Percentiles rank a stretch among this genome's conserved stretches.
Conservation (phyloP, 208 protist species). For the Acanthamoeba polyphaga region DNA sequence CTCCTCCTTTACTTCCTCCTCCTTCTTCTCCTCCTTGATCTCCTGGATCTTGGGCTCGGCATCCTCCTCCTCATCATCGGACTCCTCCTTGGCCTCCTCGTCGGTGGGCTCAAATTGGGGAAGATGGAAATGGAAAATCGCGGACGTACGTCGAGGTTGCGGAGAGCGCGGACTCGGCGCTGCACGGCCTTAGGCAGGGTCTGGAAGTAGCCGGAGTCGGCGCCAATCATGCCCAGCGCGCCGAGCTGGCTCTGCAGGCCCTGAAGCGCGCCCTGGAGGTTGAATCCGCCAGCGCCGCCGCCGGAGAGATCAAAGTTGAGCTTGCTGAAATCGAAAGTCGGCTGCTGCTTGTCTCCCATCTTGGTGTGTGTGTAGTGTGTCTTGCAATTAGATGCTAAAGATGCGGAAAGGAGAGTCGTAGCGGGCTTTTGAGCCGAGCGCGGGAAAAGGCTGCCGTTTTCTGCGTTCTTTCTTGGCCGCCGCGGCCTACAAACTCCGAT, state of each 20-base stretch:
- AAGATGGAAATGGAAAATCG: not conserved
- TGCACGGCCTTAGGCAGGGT: conserved; percentile 44
- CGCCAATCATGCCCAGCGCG: conserved; percentile 3
- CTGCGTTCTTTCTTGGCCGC: not conserved
- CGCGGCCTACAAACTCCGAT: not conserved
- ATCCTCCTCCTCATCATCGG: conserved; percentile 27
- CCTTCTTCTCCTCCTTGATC: conserved; percentile 48
- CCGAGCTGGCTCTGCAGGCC: conserved; percentile 19
- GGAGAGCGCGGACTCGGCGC: conserved; percentile 54
- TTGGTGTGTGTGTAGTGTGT: not conserved
- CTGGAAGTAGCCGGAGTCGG: conserved; percentile 44
- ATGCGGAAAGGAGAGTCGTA: not conserved
- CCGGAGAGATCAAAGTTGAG: conserved; percentile 43
- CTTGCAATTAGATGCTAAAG: not conserved
- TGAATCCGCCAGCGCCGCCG: conserved; percentile 13
- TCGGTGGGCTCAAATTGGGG: conserved; percentile 67
- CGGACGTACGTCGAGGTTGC: conserved; percentile 51
- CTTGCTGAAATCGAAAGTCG: conserved; percentile 51
- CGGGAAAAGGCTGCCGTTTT: not conserved
- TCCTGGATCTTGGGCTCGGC: conserved; percentile 1
- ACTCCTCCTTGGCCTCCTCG: conserved; percentile 33
- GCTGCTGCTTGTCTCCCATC: conserved; percentile 57
- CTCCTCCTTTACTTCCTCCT: conserved; percentile 45
- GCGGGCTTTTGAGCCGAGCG: not conserved
- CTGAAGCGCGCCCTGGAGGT: conserved; percentile 1